Evolutionary conservation across 2,329 filamentous ascomycete species (phyloP).

Genomic region (Aureobasidium sp.): DNA sequence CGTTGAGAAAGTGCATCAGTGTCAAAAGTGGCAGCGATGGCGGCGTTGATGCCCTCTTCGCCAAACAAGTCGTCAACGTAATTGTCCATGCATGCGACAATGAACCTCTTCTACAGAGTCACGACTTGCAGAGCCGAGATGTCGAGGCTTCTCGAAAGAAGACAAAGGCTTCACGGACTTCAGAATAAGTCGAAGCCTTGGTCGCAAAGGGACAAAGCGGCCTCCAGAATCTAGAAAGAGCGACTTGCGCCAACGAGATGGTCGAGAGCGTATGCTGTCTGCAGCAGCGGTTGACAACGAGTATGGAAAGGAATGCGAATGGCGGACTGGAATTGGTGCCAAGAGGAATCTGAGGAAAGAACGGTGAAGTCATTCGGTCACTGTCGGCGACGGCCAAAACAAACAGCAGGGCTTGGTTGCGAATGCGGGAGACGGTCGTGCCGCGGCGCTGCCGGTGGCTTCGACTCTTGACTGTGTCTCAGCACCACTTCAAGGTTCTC

Average conservation of each 20-base stretch:
- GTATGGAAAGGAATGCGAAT: conserved; percentile 1
- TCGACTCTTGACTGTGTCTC: conserved; percentile 11
- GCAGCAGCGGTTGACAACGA: neutral
- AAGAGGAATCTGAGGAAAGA: neutral
- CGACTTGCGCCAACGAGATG: neutral
- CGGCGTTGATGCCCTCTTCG: conserved; percentile 52
- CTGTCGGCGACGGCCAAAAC: conserved; percentile 8
- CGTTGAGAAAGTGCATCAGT: conserved; percentile 64
- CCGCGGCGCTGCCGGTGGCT: conserved; percentile 6
- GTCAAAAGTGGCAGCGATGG: conserved; percentile 52
- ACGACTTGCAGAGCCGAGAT: neutral
- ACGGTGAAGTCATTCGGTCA: conserved; percentile 5
- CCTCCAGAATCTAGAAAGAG: neutral
- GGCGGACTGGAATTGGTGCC: neutral
- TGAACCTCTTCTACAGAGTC: neutral
- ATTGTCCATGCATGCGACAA: conserved; percentile 41
- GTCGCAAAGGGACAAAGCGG: neutral
- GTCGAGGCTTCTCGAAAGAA: neutral
- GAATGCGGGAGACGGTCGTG: neutral
- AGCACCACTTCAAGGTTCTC: neutral
- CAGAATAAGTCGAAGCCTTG: neutral
- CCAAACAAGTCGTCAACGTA: conserved; percentile 67
- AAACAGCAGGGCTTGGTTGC: conserved; percentile 8
- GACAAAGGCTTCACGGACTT: neutral
- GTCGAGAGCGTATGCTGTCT: neutral